These are phyloP conservation scores for Suhomyces panamericanus DNA, from an alignment of 1,139 yeast species.

Conservation along the genomic window DNA sequence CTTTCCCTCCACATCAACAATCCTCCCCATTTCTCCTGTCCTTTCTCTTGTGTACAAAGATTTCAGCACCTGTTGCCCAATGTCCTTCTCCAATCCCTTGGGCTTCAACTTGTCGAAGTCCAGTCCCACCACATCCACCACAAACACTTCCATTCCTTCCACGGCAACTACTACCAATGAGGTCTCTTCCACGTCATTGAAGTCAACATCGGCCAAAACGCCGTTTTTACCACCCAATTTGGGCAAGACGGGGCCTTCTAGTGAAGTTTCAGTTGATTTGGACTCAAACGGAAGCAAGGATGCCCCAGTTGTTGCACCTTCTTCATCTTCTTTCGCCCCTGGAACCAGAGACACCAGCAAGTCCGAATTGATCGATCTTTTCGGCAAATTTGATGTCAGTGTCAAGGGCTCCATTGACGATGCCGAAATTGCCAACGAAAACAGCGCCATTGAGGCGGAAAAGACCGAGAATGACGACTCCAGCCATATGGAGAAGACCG, in stretches of 20 bases:
- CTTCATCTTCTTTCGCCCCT: neutral
- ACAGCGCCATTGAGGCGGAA: slow-evolving; percentile 7
- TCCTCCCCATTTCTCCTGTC: neutral
- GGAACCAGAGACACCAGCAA: slow-evolving; percentile 13
- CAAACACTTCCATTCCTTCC: slow-evolving; percentile 27
- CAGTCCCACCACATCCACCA: slow-evolving; percentile 47
- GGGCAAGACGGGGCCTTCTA: slow-evolving; percentile 13
- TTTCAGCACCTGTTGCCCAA: slow-evolving; percentile 10
- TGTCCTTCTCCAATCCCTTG: slow-evolving; percentile 37
- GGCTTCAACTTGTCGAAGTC: slow-evolving; percentile 44
- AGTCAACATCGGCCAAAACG: slow-evolving; percentile 14
- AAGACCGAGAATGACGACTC: neutral
- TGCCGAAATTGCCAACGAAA: slow-evolving; percentile 2
- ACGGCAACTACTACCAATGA: slow-evolving; percentile 4
- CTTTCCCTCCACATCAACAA: neutral
- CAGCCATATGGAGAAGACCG: neutral
- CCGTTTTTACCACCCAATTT: slow-evolving; percentile 25
- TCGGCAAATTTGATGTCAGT: slow-evolving; percentile 41
- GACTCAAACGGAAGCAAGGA: slow-evolving; percentile 18
- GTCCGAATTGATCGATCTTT: slow-evolving; percentile 38
- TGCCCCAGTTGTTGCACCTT: slow-evolving; percentile 14
- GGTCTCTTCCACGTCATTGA: neutral
- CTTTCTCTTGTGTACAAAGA: neutral
- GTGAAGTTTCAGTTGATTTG: slow-evolving; percentile 5
- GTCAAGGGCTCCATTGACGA: slow-evolving; percentile 9